phyloP scores from a whole-genome alignment of 2,329 filamentous ascomycete genomes.

The Ophiostoma tasmaniense region DNA sequence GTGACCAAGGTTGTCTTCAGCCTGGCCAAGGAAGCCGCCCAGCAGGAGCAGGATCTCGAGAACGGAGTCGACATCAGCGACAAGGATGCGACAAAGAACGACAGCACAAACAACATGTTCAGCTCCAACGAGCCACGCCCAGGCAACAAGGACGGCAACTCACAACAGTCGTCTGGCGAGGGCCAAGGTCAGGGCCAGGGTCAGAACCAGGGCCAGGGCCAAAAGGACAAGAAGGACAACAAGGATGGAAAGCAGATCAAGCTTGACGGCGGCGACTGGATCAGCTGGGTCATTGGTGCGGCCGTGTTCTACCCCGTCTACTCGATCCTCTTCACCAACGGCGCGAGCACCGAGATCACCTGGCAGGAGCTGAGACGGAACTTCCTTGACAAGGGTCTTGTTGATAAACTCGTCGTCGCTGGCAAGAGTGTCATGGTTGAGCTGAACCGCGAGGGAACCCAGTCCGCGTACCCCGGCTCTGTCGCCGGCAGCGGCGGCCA shows the following conservation, averaged over 20 bases:
- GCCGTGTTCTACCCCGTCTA: constrained; percentile 38
- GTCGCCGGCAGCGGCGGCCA: constrained; percentile 60
- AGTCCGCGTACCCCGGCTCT: constrained; percentile 66
- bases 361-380: constrained; percentile 94
- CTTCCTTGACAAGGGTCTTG: constrained; percentile 90
- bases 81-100: constrained; percentile 16
- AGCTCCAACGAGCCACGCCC: background rate
- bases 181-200: constrained; percentile 18
- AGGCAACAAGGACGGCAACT: background rate
- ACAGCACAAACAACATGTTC: background rate
- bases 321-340: constrained; percentile 34
- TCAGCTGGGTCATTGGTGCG: constrained; percentile 38
- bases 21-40: constrained; percentile 39
- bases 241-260: constrained; percentile 17
- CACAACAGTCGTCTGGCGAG: background rate
- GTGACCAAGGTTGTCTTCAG: constrained; percentile 48
- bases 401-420: constrained; percentile 83
- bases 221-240: constrained; percentile 25
- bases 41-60: constrained; percentile 20
- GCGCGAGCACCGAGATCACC: constrained; percentile 66
- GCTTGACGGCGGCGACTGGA: constrained; percentile 41
- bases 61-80: background rate
- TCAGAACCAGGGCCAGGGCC: constrained; percentile 13
- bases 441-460: constrained; percentile 65
- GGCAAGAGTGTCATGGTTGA: constrained; percentile 66